These are phyloP conservation scores for Tricholoma terreum DNA, from an alignment of 768 basidiomycete genomes.

Conservation along the genomic window DNA sequence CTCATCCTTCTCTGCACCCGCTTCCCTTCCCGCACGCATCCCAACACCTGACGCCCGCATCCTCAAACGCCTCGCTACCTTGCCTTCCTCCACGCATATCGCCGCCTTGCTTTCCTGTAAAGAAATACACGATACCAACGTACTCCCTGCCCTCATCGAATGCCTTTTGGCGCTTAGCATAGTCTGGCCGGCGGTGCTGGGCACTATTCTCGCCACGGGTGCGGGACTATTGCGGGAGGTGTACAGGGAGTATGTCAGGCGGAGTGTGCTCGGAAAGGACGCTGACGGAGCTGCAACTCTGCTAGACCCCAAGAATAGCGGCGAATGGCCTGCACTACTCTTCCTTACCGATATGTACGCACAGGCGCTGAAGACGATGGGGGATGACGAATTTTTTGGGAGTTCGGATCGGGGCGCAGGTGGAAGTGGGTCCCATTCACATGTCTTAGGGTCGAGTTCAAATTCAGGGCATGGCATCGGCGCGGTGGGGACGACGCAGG, in stretches of 20 bases:
- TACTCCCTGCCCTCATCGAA: slow-evolving; percentile 47
- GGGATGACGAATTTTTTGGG: slow-evolving; percentile 95
- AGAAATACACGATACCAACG: slow-evolving; percentile 29
- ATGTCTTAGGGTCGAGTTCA: neutral
- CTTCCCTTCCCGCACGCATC: slow-evolving; percentile 31
- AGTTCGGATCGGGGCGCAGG: slow-evolving; percentile 16
- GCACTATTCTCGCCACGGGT: slow-evolving; percentile 53
- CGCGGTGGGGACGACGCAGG: neutral
- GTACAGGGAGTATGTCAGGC: slow-evolving; percentile 64
- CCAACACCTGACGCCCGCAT: slow-evolving; percentile 58
- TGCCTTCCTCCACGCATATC: slow-evolving; percentile 54
- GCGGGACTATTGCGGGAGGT: slow-evolving; percentile 72
- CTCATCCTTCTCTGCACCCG: slow-evolving; percentile 26
- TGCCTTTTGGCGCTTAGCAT: slow-evolving; percentile 57
- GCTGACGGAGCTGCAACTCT: slow-evolving; percentile 6
- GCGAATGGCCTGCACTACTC: slow-evolving; percentile 66
- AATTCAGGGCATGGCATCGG: neutral
- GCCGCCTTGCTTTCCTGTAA: slow-evolving; percentile 43
- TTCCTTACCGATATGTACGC: slow-evolving; percentile 80
- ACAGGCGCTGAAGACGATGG: slow-evolving; percentile 84
- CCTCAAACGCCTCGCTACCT: slow-evolving; percentile 55
- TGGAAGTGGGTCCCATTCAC: neutral
- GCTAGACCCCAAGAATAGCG: neutral
- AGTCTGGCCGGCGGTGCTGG: slow-evolving; percentile 58
- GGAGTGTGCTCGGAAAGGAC: slow-evolving; percentile 54